Percentiles rank a stretch among this genome's conserved stretches.
These are phyloP conservation scores for Dictyostelium purpureum DNA, from an alignment of 78 protist species.

Conservation along the genomic window DNA sequence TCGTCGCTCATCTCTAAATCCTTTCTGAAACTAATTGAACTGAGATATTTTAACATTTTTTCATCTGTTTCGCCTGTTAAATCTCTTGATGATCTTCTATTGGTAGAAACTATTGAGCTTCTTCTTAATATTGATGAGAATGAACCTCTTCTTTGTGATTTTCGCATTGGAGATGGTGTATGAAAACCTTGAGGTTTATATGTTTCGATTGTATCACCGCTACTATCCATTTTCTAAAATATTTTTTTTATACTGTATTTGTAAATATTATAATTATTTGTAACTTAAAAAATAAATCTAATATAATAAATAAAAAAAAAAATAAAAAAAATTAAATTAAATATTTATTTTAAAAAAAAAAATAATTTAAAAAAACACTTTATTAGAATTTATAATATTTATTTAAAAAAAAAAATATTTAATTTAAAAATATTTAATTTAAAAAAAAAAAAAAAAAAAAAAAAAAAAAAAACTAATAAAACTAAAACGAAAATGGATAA, in stretches of 20 bases:
- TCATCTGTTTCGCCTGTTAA: constrained; percentile 34
- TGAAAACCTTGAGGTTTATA: constrained; percentile 10
- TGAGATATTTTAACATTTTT: constrained; percentile 23
- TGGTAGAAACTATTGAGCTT: constrained; percentile 1
- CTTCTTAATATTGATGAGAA: constrained; percentile 70
- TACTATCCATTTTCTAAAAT: not conserved
- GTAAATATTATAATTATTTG: not conserved
- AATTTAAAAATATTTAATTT: too few species aligned
- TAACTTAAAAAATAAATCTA: not conserved
- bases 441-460: too few species aligned
- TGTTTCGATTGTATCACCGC: not conserved
- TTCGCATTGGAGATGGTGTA: constrained; percentile 44
- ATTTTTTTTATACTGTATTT: not conserved
- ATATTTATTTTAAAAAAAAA: not conserved
- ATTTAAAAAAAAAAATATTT: too few species aligned
- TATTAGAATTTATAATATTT: too few species aligned
- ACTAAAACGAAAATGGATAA: too few species aligned
- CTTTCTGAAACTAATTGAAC: not conserved
- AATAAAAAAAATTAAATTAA: not conserved
- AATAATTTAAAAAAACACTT: not conserved
- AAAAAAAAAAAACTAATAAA: too few species aligned
- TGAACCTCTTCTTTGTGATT: constrained; percentile 63
- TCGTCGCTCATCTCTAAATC: constrained; percentile 6
- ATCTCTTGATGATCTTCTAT: constrained; percentile 57
- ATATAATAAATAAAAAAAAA: not conserved